Percentiles rank a stretch among this genome's conserved stretches.
These are phyloP conservation scores for Crucibulum laeve DNA, from an alignment of 768 basidiomycete species.

Conservation along the genomic window DNA sequence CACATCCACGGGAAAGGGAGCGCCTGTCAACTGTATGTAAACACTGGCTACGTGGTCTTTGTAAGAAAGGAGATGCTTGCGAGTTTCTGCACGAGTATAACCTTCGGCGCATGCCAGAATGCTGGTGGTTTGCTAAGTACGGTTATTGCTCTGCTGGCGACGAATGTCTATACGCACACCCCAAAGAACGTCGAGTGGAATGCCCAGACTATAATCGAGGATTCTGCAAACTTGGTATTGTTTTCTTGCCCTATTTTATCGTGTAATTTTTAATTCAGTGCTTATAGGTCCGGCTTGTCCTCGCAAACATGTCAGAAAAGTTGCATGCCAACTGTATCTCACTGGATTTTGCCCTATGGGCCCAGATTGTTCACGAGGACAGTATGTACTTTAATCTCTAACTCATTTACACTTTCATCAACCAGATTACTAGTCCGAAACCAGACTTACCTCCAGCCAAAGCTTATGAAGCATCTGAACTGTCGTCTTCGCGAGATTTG, in stretches of 20 bases:
- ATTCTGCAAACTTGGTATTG: constrained; percentile 88
- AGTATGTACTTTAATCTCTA: constrained; percentile 51
- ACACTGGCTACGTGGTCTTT: constrained; percentile 96
- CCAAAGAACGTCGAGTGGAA: constrained; percentile 85
- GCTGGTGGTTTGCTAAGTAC: constrained; percentile 98
- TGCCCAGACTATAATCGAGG: constrained; percentile 96
- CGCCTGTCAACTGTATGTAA: constrained; percentile 93
- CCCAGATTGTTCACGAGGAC: constrained; percentile 80
- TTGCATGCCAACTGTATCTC: constrained; percentile 86
- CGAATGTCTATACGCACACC: constrained; percentile 95
- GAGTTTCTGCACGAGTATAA: constrained; percentile 99
- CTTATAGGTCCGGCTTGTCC: constrained; percentile 77
- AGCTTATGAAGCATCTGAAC: constrained; percentile 75
- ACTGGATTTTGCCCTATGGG: constrained; percentile 93
- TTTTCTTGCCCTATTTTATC: constrained; percentile 6
- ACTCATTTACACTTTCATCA: background rate
- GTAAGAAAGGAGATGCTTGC: constrained; percentile 97
- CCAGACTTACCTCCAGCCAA: constrained; percentile 63
- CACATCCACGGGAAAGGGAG: constrained; percentile 80
- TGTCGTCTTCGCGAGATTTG: constrained; percentile 71
- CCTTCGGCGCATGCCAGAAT: constrained; percentile 95
- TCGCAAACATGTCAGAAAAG: constrained; percentile 87
- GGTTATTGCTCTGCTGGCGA: constrained; percentile 97
- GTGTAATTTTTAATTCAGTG: constrained; percentile 2
- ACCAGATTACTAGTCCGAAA: constrained; percentile 59